A percentile compares a stretch with the other conserved stretches of the same genome.
Conservation (phyloP, 805 yeast genomes). For the Scheffersomyces stipitis region DNA sequence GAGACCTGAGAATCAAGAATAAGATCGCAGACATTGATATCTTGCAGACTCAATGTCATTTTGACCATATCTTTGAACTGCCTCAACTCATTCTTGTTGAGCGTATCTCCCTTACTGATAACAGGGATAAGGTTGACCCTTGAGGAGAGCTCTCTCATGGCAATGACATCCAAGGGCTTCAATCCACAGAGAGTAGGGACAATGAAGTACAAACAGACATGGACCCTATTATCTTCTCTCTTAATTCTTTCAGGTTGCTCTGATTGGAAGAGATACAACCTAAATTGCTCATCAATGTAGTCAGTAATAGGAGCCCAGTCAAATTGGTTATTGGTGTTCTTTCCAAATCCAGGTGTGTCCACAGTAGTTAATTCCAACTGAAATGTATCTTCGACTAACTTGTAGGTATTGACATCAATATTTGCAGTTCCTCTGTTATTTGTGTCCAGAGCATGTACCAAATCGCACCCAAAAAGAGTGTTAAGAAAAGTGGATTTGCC, state of each 20-base stretch:
- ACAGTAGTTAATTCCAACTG: slow-evolving; percentile 19
- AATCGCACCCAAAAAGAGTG: slow-evolving; percentile 19
- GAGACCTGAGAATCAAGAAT: slow-evolving; percentile 24
- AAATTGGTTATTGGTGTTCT: slow-evolving; percentile 52
- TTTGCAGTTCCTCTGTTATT: slow-evolving; percentile 1
- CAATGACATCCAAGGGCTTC: slow-evolving; percentile 32
- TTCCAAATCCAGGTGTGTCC: slow-evolving; percentile 62
- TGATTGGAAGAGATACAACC: slow-evolving; percentile 67
- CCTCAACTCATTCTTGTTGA: slow-evolving; percentile 24
- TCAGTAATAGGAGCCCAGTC: slow-evolving; percentile 50
- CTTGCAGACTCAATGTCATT: slow-evolving; percentile 19
- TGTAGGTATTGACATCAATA: slow-evolving; percentile 5
- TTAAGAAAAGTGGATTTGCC: slow-evolving; percentile 27
- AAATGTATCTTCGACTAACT: slow-evolving; percentile 18
- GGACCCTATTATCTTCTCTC: slow-evolving; percentile 65
- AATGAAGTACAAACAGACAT: slow-evolving; percentile 82
- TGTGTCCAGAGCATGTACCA: slow-evolving; percentile 5
- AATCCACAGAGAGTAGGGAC: slow-evolving; percentile 55
- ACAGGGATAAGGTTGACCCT: slow-evolving; percentile 41
- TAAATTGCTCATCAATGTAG: slow-evolving; percentile 77
- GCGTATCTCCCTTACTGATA: slow-evolving; percentile 37
- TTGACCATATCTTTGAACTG: slow-evolving; percentile 26
- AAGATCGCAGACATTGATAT: slow-evolving; percentile 32
- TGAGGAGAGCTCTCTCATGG: slow-evolving; percentile 34
- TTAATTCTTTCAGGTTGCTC: slow-evolving; percentile 39